Evolutionary conservation across 192 early-diverging fungal species (phyloP).

Genomic region (Coemansia sp.): DNA sequence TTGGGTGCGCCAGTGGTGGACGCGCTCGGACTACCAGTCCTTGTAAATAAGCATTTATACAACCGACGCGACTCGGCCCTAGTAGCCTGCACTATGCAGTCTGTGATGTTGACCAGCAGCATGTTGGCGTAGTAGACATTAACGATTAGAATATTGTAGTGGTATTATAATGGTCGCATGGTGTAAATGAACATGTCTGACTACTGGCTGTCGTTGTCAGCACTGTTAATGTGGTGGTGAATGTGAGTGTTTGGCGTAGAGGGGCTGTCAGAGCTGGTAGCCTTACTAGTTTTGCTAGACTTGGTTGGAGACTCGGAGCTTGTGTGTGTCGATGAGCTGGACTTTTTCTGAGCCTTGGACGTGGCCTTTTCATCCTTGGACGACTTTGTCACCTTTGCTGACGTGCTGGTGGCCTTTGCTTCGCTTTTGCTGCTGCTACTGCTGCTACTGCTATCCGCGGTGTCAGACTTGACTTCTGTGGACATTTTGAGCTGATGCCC

Average conservation of each 20-base stretch:
- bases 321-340: not conserved
- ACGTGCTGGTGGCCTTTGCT: not conserved
- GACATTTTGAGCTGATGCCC: not conserved
- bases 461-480: not conserved
- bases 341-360: not conserved
- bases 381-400: not conserved
- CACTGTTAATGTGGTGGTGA: constrained; percentile 19
- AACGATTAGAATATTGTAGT: not conserved
- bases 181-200: not conserved
- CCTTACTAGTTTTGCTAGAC: not conserved
- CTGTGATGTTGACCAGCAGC: too few relatives aligned
- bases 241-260: constrained; percentile 18
- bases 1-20: constrained; percentile 59
- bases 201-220: not conserved
- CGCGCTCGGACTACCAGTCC: constrained; percentile 50
- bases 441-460: not conserved
- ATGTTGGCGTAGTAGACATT: too few relatives aligned
- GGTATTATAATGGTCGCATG: not conserved
- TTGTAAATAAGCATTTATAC: constrained; percentile 31
- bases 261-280: constrained; percentile 2
- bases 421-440: too few relatives aligned
- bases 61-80: not conserved
- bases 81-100: not conserved
- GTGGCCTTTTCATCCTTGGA: constrained; percentile 3
- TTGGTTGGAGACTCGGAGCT: not conserved